Conservation (phyloP, 345 rosid species). For the Gossypium arboreum region DNA sequence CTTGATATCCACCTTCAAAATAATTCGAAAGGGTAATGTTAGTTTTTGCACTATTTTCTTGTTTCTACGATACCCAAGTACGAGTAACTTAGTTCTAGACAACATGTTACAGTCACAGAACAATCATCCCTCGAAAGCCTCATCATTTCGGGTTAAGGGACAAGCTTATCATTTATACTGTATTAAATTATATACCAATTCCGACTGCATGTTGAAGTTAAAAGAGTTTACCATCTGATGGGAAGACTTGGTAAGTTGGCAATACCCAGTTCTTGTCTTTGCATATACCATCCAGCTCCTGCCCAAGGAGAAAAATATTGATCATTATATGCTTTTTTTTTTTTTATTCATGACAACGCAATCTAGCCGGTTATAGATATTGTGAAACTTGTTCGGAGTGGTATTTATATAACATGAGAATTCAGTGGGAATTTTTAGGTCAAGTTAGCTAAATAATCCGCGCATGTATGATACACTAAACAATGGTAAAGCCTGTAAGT, state of each 20-base stretch:
- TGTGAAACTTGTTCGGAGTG: not conserved
- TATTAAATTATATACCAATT: not conserved
- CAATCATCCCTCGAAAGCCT: not conserved
- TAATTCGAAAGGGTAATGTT: not conserved
- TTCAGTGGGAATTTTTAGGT: not conserved
- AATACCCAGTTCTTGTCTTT: constrained; percentile 48
- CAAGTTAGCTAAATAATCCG: not conserved
- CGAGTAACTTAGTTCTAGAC: not conserved
- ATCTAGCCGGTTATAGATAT: not conserved
- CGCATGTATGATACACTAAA: too few species aligned
- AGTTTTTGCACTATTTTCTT: not conserved
- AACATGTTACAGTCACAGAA: not conserved
- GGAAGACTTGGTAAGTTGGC: constrained; percentile 50
- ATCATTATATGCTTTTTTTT: not conserved
- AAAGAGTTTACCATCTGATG: constrained; percentile 47
- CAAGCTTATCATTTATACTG: not conserved
- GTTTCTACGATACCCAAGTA: not conserved
- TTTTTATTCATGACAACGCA: not conserved
- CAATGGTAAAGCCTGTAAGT: not conserved
- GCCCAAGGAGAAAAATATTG: constrained; percentile 18
- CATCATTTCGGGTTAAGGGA: not conserved
- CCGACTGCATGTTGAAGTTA: not conserved
- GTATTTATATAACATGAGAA: not conserved
- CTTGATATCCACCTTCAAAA: constrained; percentile 53
- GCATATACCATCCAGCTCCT: constrained; percentile 67